phyloP scores from a whole-genome alignment of 768 basidiomycete species.

The Boletus pseudo-olivaceus region DNA sequence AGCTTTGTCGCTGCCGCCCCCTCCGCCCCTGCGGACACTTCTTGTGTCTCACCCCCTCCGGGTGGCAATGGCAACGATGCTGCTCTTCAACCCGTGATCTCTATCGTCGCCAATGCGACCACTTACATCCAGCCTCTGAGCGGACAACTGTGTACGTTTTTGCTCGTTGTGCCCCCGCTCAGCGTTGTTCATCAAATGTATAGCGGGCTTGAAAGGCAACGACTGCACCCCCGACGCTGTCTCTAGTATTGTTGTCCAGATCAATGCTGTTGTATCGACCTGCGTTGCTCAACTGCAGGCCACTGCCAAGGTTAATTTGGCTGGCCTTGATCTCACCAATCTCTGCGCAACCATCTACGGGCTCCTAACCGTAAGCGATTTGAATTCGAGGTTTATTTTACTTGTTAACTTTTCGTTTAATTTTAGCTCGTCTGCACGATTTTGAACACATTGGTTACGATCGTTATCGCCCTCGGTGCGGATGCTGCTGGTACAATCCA shows the following conservation, averaged over 20 bases:
- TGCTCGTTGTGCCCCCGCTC: background rate
- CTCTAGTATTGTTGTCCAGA: constrained; percentile 6
- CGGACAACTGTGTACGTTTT: constrained; percentile 5
- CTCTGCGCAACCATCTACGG: constrained; percentile 4
- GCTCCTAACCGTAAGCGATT: constrained; percentile 2
- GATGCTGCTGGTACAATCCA: constrained; percentile 3
- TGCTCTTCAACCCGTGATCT: constrained; percentile 9
- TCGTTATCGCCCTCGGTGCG: background rate
- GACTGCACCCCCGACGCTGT: constrained; percentile 9
- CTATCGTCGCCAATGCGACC: constrained; percentile 14
- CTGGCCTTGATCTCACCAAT: constrained; percentile 5
- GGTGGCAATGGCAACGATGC: constrained; percentile 5
- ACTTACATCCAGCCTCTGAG: constrained; percentile 1
- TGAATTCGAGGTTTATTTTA: accelerated
- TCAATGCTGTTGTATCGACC: constrained; percentile 5
- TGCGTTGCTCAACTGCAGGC: constrained; percentile 12
- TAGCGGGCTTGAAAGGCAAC: constrained; percentile 1
- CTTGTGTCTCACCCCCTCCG: constrained; percentile 3
- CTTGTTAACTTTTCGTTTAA: background rate
- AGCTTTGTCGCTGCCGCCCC: constrained; percentile 10
- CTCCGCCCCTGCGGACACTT: background rate
- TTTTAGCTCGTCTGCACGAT: constrained; percentile 4
- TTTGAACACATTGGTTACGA: constrained; percentile 5
- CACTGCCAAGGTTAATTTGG: background rate
- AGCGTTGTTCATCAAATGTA: background rate